These are phyloP conservation scores for Kodamaea leandrae DNA, from an alignment of 805 yeast genomes.

Conservation along the genomic window DNA sequence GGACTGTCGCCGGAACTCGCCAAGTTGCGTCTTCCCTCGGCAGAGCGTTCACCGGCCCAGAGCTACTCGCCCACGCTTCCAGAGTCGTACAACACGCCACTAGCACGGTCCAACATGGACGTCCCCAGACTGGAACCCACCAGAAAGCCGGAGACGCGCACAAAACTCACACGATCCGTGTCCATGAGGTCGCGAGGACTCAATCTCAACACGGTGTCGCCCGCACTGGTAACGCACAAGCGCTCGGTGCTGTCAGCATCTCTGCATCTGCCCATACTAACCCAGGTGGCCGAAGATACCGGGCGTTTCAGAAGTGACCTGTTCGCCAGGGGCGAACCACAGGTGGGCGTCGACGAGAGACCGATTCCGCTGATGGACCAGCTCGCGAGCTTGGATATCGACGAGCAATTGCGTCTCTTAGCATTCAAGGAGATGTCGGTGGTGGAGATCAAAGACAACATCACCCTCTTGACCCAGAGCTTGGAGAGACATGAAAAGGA, in stretches of 20 bases:
- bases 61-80: no score
- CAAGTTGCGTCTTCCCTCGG: not conserved
- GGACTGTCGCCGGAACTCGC: constrained; percentile 3
- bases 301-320: constrained; percentile 2
- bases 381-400: constrained; percentile 37
- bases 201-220: constrained; percentile 9
- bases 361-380: constrained; percentile 33
- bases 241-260: constrained; percentile 6
- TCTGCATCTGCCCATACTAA: constrained; percentile 4
- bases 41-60: not conserved
- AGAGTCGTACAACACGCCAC: not conserved
- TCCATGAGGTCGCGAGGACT: constrained; percentile 8
- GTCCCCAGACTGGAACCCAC: constrained; percentile 2
- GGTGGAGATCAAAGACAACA: constrained; percentile 58
- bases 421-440: constrained; percentile 70
- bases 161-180: constrained; percentile 4
- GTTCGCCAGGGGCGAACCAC: not conserved
- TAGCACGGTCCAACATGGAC: not conserved
- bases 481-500: constrained; percentile 47
- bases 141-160: not conserved
- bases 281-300: not conserved
- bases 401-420: constrained; percentile 54
- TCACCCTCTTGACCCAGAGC: constrained; percentile 41
- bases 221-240: constrained; percentile 4
- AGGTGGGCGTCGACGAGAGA: constrained; percentile 18